A percentile compares a stretch with the other conserved stretches of the same genome.
Evolutionary conservation across 2,329 filamentous ascomycete species (phyloP).

Genomic region (Rugonectria rugulosa): DNA sequence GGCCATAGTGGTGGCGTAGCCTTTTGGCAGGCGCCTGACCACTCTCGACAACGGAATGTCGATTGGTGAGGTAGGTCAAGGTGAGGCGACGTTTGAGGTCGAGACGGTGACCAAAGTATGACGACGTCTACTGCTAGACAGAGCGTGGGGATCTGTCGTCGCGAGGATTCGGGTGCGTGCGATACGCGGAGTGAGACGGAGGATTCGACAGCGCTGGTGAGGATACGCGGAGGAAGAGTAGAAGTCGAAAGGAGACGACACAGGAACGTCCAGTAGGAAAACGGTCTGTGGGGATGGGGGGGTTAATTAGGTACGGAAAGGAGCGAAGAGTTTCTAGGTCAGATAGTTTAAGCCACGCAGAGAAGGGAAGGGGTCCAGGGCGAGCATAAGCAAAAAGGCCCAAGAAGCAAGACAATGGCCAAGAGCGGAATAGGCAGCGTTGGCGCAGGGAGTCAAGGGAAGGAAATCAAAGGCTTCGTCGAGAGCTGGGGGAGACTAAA

Average conservation of each 20-base stretch:
- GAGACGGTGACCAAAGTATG: neutral
- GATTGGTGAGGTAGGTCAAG: neutral
- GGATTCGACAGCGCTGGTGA: too few relatives aligned
- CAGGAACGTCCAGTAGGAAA: neutral
- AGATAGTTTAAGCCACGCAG: neutral
- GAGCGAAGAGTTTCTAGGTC: neutral
- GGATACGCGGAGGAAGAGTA: slow-evolving; percentile 2
- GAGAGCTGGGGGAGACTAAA: neutral
- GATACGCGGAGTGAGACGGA: slow-evolving; percentile 14
- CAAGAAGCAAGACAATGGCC: neutral
- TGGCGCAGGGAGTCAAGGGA: neutral
- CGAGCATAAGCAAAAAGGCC: neutral
- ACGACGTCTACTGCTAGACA: neutral
- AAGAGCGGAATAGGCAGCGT: neutral
- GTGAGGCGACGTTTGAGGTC: neutral
- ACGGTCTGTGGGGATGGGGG: neutral
- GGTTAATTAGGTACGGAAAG: neutral
- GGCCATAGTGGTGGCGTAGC: slow-evolving; percentile 21
- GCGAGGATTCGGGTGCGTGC: neutral
- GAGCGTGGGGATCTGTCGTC: neutral
- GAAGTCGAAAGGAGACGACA: neutral
- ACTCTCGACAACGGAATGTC: neutral
- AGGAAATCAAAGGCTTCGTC: neutral
- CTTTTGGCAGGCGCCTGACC: slow-evolving; percentile 12
- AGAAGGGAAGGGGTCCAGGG: neutral